Evolutionary conservation across 768 basidiomycete species (phyloP).

Genomic region (Suillus luteus): DNA sequence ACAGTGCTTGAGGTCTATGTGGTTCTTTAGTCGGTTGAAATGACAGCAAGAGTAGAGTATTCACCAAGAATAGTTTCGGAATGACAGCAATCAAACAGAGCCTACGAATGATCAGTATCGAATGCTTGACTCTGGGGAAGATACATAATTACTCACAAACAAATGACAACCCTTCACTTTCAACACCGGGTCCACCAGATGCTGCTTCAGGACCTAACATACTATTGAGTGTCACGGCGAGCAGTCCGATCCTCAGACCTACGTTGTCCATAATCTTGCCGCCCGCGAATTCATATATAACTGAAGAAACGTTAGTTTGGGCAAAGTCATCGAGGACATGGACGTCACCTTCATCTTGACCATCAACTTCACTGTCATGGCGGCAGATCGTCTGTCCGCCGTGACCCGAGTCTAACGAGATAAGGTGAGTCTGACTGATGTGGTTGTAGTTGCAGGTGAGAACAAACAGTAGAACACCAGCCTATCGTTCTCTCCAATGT

Average conservation of each 20-base stretch:
- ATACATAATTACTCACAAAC: constrained; percentile 3
- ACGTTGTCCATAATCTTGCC: constrained; percentile 28
- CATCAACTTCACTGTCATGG: constrained; percentile 47
- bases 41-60: neutral
- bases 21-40: neutral
- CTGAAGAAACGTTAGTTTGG: neutral
- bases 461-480: constrained; percentile 59
- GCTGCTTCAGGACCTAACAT: constrained; percentile 23
- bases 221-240: neutral
- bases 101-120: constrained; percentile 14
- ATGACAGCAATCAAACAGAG: constrained; percentile 34
- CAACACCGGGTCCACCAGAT: constrained; percentile 22
- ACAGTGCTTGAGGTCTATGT: constrained; percentile 23
- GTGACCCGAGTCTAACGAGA: constrained; percentile 24
- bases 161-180: constrained; percentile 14
- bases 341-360: constrained; percentile 48
- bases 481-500: constrained; percentile 44
- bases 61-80: constrained; percentile 30
- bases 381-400: constrained; percentile 19
- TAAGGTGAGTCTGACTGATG: neutral
- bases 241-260: neutral
- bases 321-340: neutral
- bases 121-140: neutral
- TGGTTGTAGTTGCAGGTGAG: no score
- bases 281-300: constrained; percentile 12